Evolutionary conservation across 495 filamentous ascomycete genomes (phyloP), one percentile per base, ranked within the genome.

Genomic region (Penicillium maclennaniae): DNA sequence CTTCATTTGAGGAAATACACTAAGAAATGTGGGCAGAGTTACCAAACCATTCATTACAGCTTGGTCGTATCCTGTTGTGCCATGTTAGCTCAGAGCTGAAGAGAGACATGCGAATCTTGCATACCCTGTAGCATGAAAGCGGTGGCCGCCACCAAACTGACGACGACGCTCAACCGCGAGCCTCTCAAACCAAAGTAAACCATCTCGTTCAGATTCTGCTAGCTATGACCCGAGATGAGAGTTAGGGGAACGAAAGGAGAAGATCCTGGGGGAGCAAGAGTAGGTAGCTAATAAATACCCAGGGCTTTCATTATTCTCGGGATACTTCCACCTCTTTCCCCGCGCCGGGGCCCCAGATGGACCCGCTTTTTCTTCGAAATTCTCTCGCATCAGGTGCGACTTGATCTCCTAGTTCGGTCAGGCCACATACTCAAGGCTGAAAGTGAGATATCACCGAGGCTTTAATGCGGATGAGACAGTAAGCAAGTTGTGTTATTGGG

Each of bases 81-180:
- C 15, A 12, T 14, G 31, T 34, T 34, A 34, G 31, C 10, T 12
- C 10, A 14, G 9, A 12, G 1, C 8, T 34, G 9, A 14, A 34
- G 10, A 34, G 15, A 34, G 27, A 12, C 1, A 34, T 12, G 14
- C 14, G 31, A 12, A 12, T 34, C 8, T 34, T 34, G 9, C 31
- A 4, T 34, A 8, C 77, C 76, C 49, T 77, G 76, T 14, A 78
- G 52, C 40, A 74, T 61, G 54, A 75, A 78, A 8, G 55, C 59
- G 2, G 59, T 52, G 16, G 59, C 59, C 4, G 55, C 59, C 38
- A 62, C 27, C 2, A 62, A 16, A 26, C 59, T 39, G 28, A 62
- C 55, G 27, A 58, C 45, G 10, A 34, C 31, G 8, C 31, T 34
- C 9, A 34, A 12, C 31, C 31, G 31, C 31, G 10, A 12, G 10